These are phyloP conservation scores for Handroanthus guayacan DNA, from an alignment of 257 asterid genomes.

Conservation along the genomic window DNA sequence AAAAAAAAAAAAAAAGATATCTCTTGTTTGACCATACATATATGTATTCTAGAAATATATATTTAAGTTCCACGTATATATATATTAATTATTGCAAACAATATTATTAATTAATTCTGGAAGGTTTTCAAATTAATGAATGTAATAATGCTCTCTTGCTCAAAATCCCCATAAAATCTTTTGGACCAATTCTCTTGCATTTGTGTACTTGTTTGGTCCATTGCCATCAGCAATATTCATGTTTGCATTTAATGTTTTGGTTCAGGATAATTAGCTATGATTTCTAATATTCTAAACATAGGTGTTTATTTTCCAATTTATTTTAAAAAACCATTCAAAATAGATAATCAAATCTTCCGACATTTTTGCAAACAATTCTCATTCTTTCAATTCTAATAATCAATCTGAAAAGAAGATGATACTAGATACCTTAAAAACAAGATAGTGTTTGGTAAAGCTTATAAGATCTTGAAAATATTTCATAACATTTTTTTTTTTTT, in stretches of 20 bases:
- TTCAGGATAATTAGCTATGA: neutral
- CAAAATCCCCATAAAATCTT: slow-evolving; percentile 27
- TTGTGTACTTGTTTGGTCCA: neutral
- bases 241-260: slow-evolving; percentile 17
- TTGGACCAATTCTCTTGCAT: slow-evolving; percentile 12
- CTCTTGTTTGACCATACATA: slow-evolving; percentile 34
- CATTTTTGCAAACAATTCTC: no score
- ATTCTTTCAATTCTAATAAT: no score
- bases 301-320: no score
- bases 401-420: no score
- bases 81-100: neutral
- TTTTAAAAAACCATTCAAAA: no score
- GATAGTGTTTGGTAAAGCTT: no score
- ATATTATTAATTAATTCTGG: no score
- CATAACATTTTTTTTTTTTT: no score
- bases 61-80: neutral
- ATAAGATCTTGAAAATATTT: no score
- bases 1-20: neutral
- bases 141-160: neutral
- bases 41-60: neutral
- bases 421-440: no score
- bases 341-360: no score
- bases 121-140: neutral
- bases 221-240: neutral
- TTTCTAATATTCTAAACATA: no score